Evolutionary conservation across 495 filamentous ascomycete species (phyloP).

Genomic region (Penicillium atrosanguineum): DNA sequence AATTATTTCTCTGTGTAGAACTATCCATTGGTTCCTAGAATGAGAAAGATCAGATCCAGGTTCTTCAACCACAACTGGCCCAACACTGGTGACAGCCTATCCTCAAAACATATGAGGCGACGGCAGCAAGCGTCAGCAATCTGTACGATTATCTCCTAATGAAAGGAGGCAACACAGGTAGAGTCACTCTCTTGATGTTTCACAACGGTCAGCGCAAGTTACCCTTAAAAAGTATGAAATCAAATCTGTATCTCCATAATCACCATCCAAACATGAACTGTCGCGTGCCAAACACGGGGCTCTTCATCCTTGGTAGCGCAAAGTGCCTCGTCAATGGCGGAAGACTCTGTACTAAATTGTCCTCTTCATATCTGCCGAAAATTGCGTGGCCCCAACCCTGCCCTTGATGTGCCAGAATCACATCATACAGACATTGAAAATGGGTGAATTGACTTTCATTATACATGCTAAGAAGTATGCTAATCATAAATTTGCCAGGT

Average conservation of each 20-base stretch:
- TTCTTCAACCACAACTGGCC: slow-evolving; percentile 71
- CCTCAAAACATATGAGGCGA: slow-evolving; percentile 71
- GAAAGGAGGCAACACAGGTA: slow-evolving; percentile 55
- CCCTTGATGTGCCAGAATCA: slow-evolving; percentile 45
- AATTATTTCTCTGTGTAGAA: slow-evolving; percentile 65
- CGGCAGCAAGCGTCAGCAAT: slow-evolving; percentile 73
- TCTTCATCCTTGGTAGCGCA: slow-evolving; percentile 87
- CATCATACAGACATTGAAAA: slow-evolving; percentile 25
- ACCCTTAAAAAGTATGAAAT: slow-evolving; percentile 53
- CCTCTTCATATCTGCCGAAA: slow-evolving; percentile 29
- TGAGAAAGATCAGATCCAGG: slow-evolving; percentile 66
- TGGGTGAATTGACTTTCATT: slow-evolving; percentile 19
- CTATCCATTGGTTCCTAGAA: slow-evolving; percentile 68
- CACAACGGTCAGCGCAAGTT: slow-evolving; percentile 82
- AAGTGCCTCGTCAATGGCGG: slow-evolving; percentile 41
- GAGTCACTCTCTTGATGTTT: slow-evolving; percentile 87
- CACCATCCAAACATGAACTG: slow-evolving; percentile 62
- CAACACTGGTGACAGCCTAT: slow-evolving; percentile 62
- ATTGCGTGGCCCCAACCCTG: slow-evolving; percentile 33
- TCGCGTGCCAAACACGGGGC: slow-evolving; percentile 80
- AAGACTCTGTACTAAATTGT: slow-evolving; percentile 37
- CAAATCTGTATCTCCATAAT: slow-evolving; percentile 47
- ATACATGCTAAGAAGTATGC: no score
- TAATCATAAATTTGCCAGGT: slow-evolving; percentile 11
- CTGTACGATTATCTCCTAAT: slow-evolving; percentile 70